Evolutionary conservation across 305 asterid genomes (phyloP), one percentile per base, ranked within the genome.

Genomic region (Fraxinus ornus): DNA sequence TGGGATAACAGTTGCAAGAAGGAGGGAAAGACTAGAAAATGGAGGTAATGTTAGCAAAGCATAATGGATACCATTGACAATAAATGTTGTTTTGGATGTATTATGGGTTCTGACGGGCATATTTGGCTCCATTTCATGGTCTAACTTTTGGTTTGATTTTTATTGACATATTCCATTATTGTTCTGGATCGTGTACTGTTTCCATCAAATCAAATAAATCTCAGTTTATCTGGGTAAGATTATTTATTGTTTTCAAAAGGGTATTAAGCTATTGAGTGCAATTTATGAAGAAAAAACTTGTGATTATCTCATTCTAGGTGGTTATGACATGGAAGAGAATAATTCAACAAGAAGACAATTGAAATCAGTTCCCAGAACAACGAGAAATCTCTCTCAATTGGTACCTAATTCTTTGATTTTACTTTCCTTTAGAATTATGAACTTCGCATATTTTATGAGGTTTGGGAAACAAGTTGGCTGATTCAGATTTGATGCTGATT

Each of bases 1-100:
- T 93, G 95, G 97, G 97, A 93, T 85, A 93, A 93, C 85, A 93
- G 93, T 84, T 93, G 94, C 89, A 93, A 93, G 94, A 92, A 91
- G 64, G 97, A 92, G 77, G 94, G 97, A 55, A 94, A 91, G 62
- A 92, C 97, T 7, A 92, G 97, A 77, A 93, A 93, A 91, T 95
- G 97, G 81, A 91, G 97, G 78, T 95, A 93, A 90, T 95, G 95
- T 93, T 73, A 81, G 85, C 78, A 7, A 64, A 32, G 10, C 68
- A 75, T 73, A 37, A 80, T 77, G 68, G 83, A 33, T 39, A 30
- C 75, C 30, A 75, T 17, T 32, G 0, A 33, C 36, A 26, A 39
- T 52, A 77, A 39, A 39, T 39, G 49, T 78, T 73, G 41, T 10
- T 82, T 41, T 76, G 19, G 33, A 37, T 80, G 28, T 28, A 62